Base-by-base conservation (phyloP, 495 filamentous ascomycete species). In the Talaromyces proteolyticus region DNA sequence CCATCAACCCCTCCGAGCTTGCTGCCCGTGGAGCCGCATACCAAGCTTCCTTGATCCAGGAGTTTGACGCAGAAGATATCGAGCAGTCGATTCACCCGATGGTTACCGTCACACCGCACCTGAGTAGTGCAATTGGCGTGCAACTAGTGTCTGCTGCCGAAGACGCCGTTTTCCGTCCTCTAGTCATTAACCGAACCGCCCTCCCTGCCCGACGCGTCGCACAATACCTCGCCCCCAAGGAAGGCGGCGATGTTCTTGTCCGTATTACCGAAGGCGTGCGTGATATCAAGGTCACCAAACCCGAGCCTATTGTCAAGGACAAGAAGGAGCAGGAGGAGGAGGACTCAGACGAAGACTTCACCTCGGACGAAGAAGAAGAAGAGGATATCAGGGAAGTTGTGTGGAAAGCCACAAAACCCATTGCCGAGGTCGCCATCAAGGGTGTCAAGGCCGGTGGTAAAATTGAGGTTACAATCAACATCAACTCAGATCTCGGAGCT, bases 1-100 rank as follows among this genome's bases (percentile, higher is more conserved):
- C 93, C 51, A 79, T 98, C 72, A 96, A 96, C 79, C 93, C 93
- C 22, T 91, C 88, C 14, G 91, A 96, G 66, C 79, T 96, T 41
- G 74, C 85, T 52, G 88, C 89, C 44, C 80, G 93, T 50, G 93
- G 93, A 59, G 93, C 94, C 52, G 92, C 93, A 25, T 88, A 97
- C 60, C 93, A 98, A 74, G 93, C 93, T 16, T 91, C 85, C 43
- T 71, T 98, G 43, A 87, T 98, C 62, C 81, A 87, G 61, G 91
- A 91, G 62, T 97, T 93, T 65, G 93, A 97, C 47, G 70, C 78
- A 48, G 88, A 91, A 47, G 94, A 98, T 63, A 95, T 98, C 55
- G 87, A 91, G 61, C 89, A 96, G 70, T 94, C 88, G 10, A 94
- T 89, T 37, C 93, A 98, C 75, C 89, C 93, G 29, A 87, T 89